Evolutionary conservation across 2,329 filamentous ascomycete species (phyloP), one percentile per base, ranked within the genome.

Genomic region (Onygenales sp.): DNA sequence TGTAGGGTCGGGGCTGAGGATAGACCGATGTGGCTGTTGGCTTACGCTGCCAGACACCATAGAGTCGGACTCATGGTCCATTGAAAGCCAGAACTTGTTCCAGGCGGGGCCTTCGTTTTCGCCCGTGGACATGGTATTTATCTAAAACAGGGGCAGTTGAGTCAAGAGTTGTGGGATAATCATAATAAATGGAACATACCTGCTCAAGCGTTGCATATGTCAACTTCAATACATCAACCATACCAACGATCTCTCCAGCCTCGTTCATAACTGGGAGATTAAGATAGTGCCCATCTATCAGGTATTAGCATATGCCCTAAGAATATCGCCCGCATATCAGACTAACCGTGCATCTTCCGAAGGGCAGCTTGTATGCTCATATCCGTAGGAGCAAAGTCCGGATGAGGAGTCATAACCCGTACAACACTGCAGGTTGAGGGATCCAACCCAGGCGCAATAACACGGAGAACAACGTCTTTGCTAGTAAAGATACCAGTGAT

Each of bases 401-500:
- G 93, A 68, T 98, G 93, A 59, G 93, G 93, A 36, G 93, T 98
- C 93, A 98, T 98, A 61, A 98, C 93, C 63, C 93, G 86, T 59
- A 98, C 92, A 57, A 98, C 93, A 68, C 92, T 97, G 80, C 93
- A 98, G 65, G 86, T 97, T 56, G 84, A 80, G 45, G 93, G 93
- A 70, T 98, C 93, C 55, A 98, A 80, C 14, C 93, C 93, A 49
- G 93, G 93, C 52, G 93, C 93, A 73, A 98, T 98, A 56, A 98
- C 93, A 70, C 93, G 89, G 54, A 98, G 80, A 55, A 98, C 93
- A 49, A 98, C 92, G 74, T 98, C 93, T 76, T 98, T 98, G 77
- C 93, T 97, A 55, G 93, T 98, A 70, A 98, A 98, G 67, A 98
- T 98, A 73, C 93, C 93, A 52, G 93, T 98, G 67, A 98, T 97